Evolutionary conservation across 2,329 filamentous ascomycete species (phyloP).

Genomic region (Talaromyces amestolkiae): DNA sequence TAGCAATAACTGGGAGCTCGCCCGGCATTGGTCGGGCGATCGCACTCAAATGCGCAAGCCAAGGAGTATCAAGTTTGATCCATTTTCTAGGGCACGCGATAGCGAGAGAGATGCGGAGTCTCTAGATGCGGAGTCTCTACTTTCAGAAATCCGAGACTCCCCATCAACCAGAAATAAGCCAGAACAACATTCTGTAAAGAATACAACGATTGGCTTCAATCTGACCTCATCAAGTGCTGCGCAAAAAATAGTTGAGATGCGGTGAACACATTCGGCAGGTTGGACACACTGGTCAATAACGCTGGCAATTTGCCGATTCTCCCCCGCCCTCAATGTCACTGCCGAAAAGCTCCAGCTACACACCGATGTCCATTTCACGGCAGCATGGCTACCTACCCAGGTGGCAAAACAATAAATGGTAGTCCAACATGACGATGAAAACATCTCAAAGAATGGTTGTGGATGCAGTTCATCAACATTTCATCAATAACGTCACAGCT

Average conservation of each 20-base stretch:
- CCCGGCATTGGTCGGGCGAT: neutral
- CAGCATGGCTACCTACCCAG: neutral
- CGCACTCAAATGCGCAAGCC: neutral
- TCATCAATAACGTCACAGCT: neutral
- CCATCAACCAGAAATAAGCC: neutral
- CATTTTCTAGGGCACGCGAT: neutral
- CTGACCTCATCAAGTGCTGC: neutral
- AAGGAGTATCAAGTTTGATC: neutral
- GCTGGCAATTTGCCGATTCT: slow-evolving; percentile 3
- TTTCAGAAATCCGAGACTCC: neutral
- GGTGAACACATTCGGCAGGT: neutral
- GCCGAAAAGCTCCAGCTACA: neutral
- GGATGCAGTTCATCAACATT: neutral
- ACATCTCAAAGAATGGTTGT: neutral
- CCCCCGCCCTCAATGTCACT: neutral
- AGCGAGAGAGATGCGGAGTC: neutral
- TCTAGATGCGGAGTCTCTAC: neutral
- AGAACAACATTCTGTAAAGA: neutral
- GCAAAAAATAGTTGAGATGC: neutral
- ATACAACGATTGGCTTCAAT: neutral
- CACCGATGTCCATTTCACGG: neutral
- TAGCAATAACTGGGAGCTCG: neutral
- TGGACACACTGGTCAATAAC: slow-evolving; percentile 4
- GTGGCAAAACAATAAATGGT: neutral
- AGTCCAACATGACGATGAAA: neutral